Evolutionary conservation across 371 early-diverging fungal species (phyloP).

Genomic region (Mucor racemosus): DNA sequence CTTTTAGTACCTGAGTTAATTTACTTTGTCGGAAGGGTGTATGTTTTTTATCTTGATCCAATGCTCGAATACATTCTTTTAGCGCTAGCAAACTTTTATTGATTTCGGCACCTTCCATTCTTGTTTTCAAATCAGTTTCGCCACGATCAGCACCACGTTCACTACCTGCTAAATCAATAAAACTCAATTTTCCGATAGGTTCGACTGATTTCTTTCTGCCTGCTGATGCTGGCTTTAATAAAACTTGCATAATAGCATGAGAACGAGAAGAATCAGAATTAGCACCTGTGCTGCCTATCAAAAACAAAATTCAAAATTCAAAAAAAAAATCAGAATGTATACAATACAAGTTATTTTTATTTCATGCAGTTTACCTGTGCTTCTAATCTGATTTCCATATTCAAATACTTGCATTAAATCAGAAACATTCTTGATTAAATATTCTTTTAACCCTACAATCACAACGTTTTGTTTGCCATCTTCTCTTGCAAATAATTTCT

Average conservation of each 20-base stretch:
- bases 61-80: constrained; percentile 98
- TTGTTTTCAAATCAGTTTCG: constrained; percentile 85
- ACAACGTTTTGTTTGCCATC: constrained; percentile 94
- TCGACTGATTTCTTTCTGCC: constrained; percentile 47
- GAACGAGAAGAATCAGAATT: constrained; percentile 85
- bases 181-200: constrained; percentile 68
- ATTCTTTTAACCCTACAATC: constrained; percentile 87
- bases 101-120: constrained; percentile 99
- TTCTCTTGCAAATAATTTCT: constrained; percentile 92
- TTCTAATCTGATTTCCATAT: constrained; percentile 86
- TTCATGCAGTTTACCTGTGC: constrained; percentile 68
- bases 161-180: constrained; percentile 93
- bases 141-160: constrained; percentile 97
- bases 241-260: constrained; percentile 93
- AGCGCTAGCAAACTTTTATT: constrained; percentile 98
- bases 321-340: no score
- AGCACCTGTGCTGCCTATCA: constrained; percentile 63
- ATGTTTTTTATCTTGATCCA: constrained; percentile 94
- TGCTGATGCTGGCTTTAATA: constrained; percentile 57
- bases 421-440: constrained; percentile 81
- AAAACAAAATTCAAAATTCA: no score
- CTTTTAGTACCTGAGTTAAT: constrained; percentile 96
- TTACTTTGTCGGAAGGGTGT: constrained; percentile 98
- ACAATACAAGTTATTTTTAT: no score
- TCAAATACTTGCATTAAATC: constrained; percentile 93